phyloP scores from a whole-genome alignment of 192 early-diverging fungal species.

The Backusella circina region DNA sequence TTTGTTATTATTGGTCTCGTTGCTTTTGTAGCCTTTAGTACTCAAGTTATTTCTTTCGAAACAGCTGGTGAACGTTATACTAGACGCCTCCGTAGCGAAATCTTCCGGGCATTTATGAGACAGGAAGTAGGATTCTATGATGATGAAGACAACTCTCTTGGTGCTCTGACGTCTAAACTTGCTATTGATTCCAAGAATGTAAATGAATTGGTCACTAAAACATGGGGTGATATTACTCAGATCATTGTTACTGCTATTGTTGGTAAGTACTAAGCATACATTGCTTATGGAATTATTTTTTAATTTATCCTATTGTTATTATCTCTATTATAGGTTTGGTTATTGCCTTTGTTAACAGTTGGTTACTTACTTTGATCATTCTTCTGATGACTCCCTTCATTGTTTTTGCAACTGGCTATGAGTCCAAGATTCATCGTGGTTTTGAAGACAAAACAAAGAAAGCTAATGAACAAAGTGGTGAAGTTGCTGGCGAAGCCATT shows the following conservation, averaged over 20 bases:
- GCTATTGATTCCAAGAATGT: conserved; percentile 73
- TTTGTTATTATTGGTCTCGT: conserved; percentile 28
- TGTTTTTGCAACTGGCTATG: conserved; percentile 45
- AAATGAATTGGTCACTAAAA: conserved; percentile 53
- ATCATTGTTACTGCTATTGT: conserved; percentile 27
- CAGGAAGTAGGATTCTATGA: conserved; percentile 93
- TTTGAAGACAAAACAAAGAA: conserved; percentile 63
- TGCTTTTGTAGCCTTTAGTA: conserved; percentile 11
- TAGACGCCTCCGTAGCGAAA: conserved; percentile 21
- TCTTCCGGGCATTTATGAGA: conserved; percentile 68
- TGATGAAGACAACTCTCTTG: conserved; percentile 65
- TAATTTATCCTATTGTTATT: not conserved
- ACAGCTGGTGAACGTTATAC: conserved; percentile 28
- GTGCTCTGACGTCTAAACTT: conserved; percentile 74
- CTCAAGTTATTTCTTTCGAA: conserved; percentile 21
- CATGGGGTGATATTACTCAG: conserved; percentile 37
- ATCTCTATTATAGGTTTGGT: conserved; percentile 12
- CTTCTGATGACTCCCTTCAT: conserved; percentile 60
- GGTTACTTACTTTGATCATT: conserved; percentile 83
- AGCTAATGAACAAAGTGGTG: conserved; percentile 75
- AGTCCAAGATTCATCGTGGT: conserved; percentile 51
- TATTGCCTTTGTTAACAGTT: conserved; percentile 71
- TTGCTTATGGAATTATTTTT: not conserved
- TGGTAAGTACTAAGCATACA: conserved; percentile 3
- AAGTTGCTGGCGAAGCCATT: conserved; percentile 84